These are phyloP conservation scores for Filosporella fistucella DNA, from an alignment of 495 filamentous ascomycete species.

Conservation along the genomic window DNA sequence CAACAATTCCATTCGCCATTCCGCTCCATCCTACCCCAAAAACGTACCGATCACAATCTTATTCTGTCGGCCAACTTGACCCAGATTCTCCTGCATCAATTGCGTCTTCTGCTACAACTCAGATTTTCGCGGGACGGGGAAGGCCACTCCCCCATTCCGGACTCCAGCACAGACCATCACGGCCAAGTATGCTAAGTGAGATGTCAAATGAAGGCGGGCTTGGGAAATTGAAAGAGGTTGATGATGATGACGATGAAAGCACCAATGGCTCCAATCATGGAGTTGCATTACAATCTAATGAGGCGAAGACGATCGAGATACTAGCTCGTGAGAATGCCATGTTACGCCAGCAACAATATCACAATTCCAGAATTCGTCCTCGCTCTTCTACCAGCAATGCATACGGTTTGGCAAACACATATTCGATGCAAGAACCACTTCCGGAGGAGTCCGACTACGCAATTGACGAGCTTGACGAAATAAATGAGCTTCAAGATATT, in stretches of 20 bases:
- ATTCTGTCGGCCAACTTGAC: conserved; percentile 90
- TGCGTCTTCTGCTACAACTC: conserved; percentile 35
- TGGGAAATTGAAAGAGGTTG: conserved; percentile 75
- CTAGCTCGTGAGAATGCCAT: conserved; percentile 69
- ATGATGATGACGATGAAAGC: conserved; percentile 73
- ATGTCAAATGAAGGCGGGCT: conserved; percentile 69
- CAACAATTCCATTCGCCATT: conserved; percentile 83
- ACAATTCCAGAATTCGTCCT: conserved; percentile 56
- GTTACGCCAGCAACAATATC: conserved; percentile 59
- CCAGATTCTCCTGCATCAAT: conserved; percentile 50
- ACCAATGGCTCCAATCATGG: conserved; percentile 58
- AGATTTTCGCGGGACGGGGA: conserved; percentile 42
- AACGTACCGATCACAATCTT: conserved; percentile 92
- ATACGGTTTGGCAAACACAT: conserved; percentile 50
- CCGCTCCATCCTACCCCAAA: conserved; percentile 88
- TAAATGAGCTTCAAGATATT: conserved; percentile 50
- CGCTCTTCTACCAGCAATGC: conserved; percentile 52
- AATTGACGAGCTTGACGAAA: conserved; percentile 64
- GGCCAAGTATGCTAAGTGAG: conserved; percentile 81
- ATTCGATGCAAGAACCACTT: conserved; percentile 58
- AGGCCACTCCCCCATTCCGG: conserved; percentile 55
- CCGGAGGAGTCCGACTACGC: conserved; percentile 69
- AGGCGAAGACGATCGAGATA: conserved; percentile 68
- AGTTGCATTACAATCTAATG: conserved; percentile 50
- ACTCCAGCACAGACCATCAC: conserved; percentile 75